Percentiles rank a stretch among this genome's conserved stretches.
Evolutionary conservation across 2,329 filamentous ascomycete genomes (phyloP).

Genomic region (Pseudomassariella vexata): DNA sequence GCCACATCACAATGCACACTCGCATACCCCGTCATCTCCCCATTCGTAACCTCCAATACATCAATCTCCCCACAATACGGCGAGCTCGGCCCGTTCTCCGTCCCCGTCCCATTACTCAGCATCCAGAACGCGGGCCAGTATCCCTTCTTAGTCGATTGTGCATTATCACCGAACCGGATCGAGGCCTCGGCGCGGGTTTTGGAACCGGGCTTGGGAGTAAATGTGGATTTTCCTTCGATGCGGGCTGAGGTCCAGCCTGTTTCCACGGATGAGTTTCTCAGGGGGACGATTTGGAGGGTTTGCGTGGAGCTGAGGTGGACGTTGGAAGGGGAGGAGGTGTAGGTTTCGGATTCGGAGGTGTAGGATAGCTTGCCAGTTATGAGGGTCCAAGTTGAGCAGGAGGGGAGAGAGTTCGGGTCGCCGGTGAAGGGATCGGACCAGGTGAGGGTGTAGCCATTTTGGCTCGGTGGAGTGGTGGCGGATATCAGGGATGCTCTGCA

Average conservation of each 20-base stretch:
- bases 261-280: slow-evolving; percentile 26
- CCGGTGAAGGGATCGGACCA: too few relatives aligned
- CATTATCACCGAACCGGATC: slow-evolving; percentile 37
- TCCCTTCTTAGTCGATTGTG: slow-evolving; percentile 34
- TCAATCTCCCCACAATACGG: slow-evolving; percentile 46
- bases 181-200: slow-evolving; percentile 36
- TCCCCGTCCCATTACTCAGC: slow-evolving; percentile 39
- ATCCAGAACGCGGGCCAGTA: slow-evolving; percentile 51
- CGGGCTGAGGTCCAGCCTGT: slow-evolving; percentile 44
- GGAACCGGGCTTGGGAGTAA: slow-evolving; percentile 33
- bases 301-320: slow-evolving; percentile 43
- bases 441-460: too few relatives aligned
- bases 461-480: too few relatives aligned
- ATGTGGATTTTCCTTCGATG: slow-evolving; percentile 40
- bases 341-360: slow-evolving; percentile 43
- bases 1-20: slow-evolving; percentile 40
- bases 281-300: slow-evolving; percentile 47
- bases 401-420: too few relatives aligned
- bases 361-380: too few relatives aligned
- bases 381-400: too few relatives aligned
- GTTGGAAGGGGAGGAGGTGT: slow-evolving; percentile 37
- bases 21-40: slow-evolving; percentile 36
- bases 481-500: too few relatives aligned
- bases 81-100: slow-evolving; percentile 40
- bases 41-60: slow-evolving; percentile 44